Evolutionary conservation across 805 yeast genomes (phyloP), one percentile per base, ranked within the genome.

Genomic region (Yamadazyma takamatsuzukensis): DNA sequence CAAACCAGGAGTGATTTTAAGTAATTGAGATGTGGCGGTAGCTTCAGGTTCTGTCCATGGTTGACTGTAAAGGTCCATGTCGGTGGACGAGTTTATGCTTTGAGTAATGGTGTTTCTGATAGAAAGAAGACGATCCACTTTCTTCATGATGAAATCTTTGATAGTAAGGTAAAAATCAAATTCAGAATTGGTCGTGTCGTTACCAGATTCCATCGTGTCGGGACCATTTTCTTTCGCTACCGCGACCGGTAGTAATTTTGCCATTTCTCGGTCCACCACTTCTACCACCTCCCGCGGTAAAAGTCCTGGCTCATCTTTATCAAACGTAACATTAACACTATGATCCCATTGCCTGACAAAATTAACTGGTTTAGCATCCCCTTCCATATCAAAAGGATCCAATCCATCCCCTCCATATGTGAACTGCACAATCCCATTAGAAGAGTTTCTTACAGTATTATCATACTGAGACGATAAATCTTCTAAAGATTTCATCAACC

Each of bases 351-450:
- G 86, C 54, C 97, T 78, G 35, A 70, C 71, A 56, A 93, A 90
- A 56, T 94, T 88, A 21, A 93, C 98, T 0, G 99, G 98, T 49
- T 70, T 77, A 1, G 97, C 96, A 60, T 94, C 96, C 47, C 98
- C 98, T 64, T 94, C 99, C 98, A 93, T 93, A 61, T 90, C 97
- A 54, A 86, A 72, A 3, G 99, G 99, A 68, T 93, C 99, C 43
- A 93, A 73, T 29, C 97, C 96, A 60, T 93, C 99, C 43, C 97
- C 98, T 61, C 99, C 99, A 54, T 93, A 93, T 21, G 87, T 85
- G 62, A 93, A 93, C 62, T 93, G 99, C 12, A 93, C 98, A 54
- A 93, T 86, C 61, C 97, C 96, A 55, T 88, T 88, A 34, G 94
- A 76, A 1, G 97, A 90, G 40, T 95, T 93, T 54, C 99, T 76